Base-by-base conservation (phyloP, 352 stramenopile species). In the Globisporangium sylvaticum region DNA sequence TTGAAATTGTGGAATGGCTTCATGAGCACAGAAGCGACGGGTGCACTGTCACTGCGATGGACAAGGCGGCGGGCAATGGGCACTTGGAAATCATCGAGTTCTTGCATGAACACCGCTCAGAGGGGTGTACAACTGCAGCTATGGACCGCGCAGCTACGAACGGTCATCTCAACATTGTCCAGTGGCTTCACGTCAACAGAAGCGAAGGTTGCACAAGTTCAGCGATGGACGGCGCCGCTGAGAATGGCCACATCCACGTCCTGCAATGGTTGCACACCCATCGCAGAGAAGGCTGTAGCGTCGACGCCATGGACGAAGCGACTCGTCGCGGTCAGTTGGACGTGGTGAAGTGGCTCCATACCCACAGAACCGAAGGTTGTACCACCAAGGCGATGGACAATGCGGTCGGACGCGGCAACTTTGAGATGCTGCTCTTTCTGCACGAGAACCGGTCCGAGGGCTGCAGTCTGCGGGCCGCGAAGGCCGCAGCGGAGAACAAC, bases 171-270 rank as follows among this genome's bases (percentile, higher is more conserved):
- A 42, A 4, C 1, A 42, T 42, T 42, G 34, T 42, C 34, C 34
- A 42, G 1, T 42, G 34, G 34, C 34, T 42, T 12, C 34, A 42
- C 34, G 15, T 14, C 54, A 59, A 59, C 20, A 59, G 34, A 22
- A 59, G 22, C 7, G 54, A 59, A n/a, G 54, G 54, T 7, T 22
- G 4, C 5, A 34, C 27, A 8, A 44, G 27, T 10, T 10, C 1
- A 34, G 54, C 54, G 54, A 59, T 59, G 54, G 54, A 59, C 20
- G 29, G 54, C 18, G 54, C 54, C 5, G 54, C 54, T 12, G 54
- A 42, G 54, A 10, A 22, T n/a, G 54, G 54, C 2, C 54, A 59
- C 18, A 32, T 59, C 27, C 6, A 59, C 18, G 27, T 42, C 18
- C 54, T 59, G 15, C 29, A 59, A n/a, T 59, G 32, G 7, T 8